Evolutionary conservation across 2,329 filamentous ascomycete species (phyloP).

Genomic region (Colletotrichum coccodes): DNA sequence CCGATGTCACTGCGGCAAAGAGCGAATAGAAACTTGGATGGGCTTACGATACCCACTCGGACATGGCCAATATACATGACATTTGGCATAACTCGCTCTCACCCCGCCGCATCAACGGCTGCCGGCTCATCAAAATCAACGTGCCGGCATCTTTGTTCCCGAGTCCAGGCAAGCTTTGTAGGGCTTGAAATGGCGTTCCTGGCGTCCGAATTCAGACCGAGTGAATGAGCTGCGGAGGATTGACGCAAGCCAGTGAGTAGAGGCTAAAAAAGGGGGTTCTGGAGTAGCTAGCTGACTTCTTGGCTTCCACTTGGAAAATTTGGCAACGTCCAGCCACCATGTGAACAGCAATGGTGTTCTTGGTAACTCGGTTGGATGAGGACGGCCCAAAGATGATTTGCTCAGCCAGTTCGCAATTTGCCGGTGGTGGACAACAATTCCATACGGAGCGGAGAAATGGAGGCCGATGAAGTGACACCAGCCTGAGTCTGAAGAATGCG

Average conservation of each 20-base stretch:
- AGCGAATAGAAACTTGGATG: neutral
- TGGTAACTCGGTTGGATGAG: no score
- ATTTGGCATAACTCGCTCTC: neutral
- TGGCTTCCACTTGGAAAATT: neutral
- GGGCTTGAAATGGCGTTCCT: neutral
- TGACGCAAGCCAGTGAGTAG: no score
- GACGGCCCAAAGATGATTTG: neutral
- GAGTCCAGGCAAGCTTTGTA: neutral
- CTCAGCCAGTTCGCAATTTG: neutral
- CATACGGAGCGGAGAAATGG: neutral
- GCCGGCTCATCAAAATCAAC: neutral
- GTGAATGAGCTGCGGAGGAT: no score
- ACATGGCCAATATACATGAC: conserved; percentile 4
- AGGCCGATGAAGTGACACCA: neutral
- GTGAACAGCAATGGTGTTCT: neutral
- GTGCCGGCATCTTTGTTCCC: neutral
- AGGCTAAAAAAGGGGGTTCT: neutral
- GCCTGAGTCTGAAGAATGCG: conserved; percentile 1
- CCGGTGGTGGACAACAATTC: neutral
- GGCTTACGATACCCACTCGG: neutral
- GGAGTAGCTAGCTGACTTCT: neutral
- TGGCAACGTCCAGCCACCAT: neutral
- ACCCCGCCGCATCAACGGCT: neutral
- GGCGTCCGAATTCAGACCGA: neutral
- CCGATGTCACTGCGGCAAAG: neutral